Conservation (phyloP, 2,329 filamentous ascomycete species). For the Cercospora sesami region DNA sequence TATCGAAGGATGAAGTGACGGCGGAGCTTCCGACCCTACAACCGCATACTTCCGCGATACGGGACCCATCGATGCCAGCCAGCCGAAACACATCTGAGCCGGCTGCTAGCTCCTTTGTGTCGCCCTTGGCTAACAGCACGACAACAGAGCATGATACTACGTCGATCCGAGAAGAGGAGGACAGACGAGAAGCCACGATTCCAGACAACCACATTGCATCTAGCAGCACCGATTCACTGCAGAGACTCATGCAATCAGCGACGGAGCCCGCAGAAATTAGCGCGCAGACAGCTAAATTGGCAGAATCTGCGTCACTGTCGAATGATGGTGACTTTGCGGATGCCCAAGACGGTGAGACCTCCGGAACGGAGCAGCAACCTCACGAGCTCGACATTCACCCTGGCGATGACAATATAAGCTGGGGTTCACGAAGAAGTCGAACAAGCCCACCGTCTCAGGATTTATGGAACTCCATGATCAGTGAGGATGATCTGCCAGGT, state of each 20-base stretch:
- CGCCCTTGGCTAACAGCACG: not conserved
- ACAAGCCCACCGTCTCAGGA: conserved; percentile 30
- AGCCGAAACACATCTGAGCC: not conserved
- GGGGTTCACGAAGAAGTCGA: conserved; percentile 38
- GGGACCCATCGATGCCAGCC: not conserved
- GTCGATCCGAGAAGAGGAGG: conserved; percentile 4
- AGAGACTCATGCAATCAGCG: conserved; percentile 7
- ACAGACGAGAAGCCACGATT: not conserved
- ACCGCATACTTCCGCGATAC: conserved; percentile 13
- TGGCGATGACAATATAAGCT: conserved; percentile 42
- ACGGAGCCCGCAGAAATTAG: conserved; percentile 4
- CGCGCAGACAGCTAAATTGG: not conserved
- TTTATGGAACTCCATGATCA: conserved; percentile 38
- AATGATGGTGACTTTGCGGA: conserved; percentile 48
- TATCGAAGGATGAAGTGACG: conserved; percentile 30
- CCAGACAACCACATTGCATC: not conserved
- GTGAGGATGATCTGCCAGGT: conserved; percentile 36
- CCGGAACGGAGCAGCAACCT: conserved; percentile 14
- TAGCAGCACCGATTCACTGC: conserved; percentile 3
- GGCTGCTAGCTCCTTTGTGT: not conserved
- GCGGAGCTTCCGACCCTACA: conserved; percentile 27
- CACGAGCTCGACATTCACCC: conserved; percentile 36
- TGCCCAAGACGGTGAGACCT: conserved; percentile 41
- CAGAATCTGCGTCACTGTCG: conserved; percentile 2
- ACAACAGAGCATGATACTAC: not conserved